phyloP scores from a whole-genome alignment of 768 basidiomycete genomes.

The Sistotremastrum niveocremeum region DNA sequence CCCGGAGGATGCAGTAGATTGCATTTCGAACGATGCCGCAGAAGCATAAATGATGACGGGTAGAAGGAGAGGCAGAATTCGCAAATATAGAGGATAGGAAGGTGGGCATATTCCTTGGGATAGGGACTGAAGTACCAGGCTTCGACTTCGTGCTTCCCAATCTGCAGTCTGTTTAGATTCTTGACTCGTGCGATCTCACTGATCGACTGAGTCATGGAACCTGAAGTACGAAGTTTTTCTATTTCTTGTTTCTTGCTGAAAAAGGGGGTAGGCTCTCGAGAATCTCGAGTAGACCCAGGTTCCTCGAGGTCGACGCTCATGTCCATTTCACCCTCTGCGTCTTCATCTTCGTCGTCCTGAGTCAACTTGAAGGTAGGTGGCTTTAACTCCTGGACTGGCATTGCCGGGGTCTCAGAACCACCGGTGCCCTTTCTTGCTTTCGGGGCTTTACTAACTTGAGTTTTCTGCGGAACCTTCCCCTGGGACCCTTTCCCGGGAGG shows the following conservation, averaged over 20 bases:
- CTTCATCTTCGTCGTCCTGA: slow-evolving; percentile 36
- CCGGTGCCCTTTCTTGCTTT: slow-evolving; percentile 24
- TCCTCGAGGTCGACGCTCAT: slow-evolving; percentile 25
- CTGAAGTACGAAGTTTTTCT: slow-evolving; percentile 93
- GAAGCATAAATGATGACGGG: slow-evolving; percentile 81
- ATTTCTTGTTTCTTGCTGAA: slow-evolving; percentile 99
- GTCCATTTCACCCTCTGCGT: slow-evolving; percentile 41
- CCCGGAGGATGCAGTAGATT: slow-evolving; percentile 89
- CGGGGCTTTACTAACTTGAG: slow-evolving; percentile 44
- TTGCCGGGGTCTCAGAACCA: slow-evolving; percentile 30
- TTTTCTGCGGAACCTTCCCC: slow-evolving; percentile 44
- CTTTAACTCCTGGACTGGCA: neutral
- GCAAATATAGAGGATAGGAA: slow-evolving; percentile 92
- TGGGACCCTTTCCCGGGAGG: slow-evolving; percentile 33
- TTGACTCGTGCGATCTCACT: slow-evolving; percentile 97
- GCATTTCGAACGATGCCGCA: slow-evolving; percentile 84
- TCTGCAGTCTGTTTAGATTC: slow-evolving; percentile 93
- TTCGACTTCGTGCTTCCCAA: slow-evolving; percentile 93
- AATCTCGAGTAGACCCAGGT: slow-evolving; percentile 50
- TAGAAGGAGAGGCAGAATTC: slow-evolving; percentile 95
- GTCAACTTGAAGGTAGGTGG: too few relatives aligned
- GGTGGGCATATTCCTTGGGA: slow-evolving; percentile 94
- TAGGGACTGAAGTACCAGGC: slow-evolving; percentile 99
- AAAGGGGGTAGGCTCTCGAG: slow-evolving; percentile 34
- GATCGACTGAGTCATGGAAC: slow-evolving; percentile 98